These are phyloP conservation scores for Avena insularis DNA, from an alignment of 176 grass and related monocot species.

Conservation along the genomic window DNA sequence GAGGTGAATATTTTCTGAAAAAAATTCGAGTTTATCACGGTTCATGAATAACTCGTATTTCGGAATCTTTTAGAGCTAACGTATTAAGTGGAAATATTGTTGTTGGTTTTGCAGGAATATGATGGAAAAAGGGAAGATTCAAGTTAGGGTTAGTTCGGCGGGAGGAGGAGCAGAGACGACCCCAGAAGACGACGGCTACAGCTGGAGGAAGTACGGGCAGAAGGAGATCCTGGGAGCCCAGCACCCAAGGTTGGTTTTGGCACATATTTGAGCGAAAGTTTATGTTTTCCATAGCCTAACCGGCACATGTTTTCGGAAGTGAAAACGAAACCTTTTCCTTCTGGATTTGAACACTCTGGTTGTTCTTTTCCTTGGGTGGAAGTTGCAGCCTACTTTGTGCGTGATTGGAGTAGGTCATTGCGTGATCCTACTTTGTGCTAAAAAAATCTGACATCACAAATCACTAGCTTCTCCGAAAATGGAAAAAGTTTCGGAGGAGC, in stretches of 20 bases:
- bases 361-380: background rate
- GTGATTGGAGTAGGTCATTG: background rate
- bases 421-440: background rate
- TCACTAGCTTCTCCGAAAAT: background rate
- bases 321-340: conserved; percentile 23
- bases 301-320: conserved; percentile 28
- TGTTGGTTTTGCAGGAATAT: conserved; percentile 50
- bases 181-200: conserved; percentile 61
- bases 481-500: background rate
- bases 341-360: background rate
- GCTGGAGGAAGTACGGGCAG: conserved; percentile 93
- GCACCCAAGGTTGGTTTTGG: conserved; percentile 59
- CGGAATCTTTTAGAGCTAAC: background rate
- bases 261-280: background rate
- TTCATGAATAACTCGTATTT: background rate
- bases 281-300: background rate
- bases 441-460: background rate
- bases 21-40: background rate
- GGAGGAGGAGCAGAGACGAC: conserved; percentile 37
- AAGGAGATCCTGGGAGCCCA: conserved; percentile 76
- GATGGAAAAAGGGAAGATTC: conserved; percentile 39
- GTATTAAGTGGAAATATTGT: background rate
- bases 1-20: conserved; percentile 33
- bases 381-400: background rate
- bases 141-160: conserved; percentile 52